A percentile compares a stretch with the other conserved stretches of the same genome.
Conservation (phyloP, 1,284 basidiomycete species). For the Pascua guehoae region DNA sequence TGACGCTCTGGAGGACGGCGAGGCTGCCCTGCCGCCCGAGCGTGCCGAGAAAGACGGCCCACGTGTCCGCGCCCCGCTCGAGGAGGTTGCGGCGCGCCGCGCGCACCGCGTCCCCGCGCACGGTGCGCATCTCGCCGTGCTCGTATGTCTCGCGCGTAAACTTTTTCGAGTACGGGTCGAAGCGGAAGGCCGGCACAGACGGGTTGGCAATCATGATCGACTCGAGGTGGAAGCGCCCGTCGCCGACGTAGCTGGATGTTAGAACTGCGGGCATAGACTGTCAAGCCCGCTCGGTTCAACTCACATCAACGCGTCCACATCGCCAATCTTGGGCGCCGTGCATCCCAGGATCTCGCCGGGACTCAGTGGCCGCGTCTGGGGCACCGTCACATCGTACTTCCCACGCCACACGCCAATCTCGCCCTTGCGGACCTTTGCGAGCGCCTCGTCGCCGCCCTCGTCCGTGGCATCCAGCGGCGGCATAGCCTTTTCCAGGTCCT, state of each 20-base stretch:
- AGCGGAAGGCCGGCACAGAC: slow-evolving; percentile 89
- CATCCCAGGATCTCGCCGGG: slow-evolving; percentile 97
- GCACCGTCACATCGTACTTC: slow-evolving; percentile 74
- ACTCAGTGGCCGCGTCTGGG: slow-evolving; percentile 86
- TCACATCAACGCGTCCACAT: slow-evolving; percentile 82
- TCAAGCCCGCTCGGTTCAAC: slow-evolving; percentile 36
- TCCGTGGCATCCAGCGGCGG: slow-evolving; percentile 28
- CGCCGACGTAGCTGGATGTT: slow-evolving; percentile 78
- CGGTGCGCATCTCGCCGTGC: slow-evolving; percentile 77
- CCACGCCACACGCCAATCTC: slow-evolving; percentile 50
- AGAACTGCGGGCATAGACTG: not conserved
- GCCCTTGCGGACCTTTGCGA: slow-evolving; percentile 33
- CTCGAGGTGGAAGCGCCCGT: slow-evolving; percentile 97
- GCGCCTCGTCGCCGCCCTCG: slow-evolving; percentile 16
- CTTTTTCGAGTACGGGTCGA: slow-evolving; percentile 98
- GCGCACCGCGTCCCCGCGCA: slow-evolving; percentile 73
- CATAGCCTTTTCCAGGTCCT: slow-evolving; percentile 57
- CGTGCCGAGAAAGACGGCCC: slow-evolving; percentile 96
- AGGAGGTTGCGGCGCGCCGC: slow-evolving; percentile 64
- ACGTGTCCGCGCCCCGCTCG: slow-evolving; percentile 51
- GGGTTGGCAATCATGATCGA: slow-evolving; percentile 99
- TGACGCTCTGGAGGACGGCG: slow-evolving; percentile 81
- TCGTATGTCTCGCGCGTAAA: slow-evolving; percentile 90
- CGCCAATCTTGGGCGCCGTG: slow-evolving; percentile 75
- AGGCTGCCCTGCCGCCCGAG: slow-evolving; percentile 91